These are phyloP conservation scores for Euphorbia tirucalli DNA, from an alignment of 345 rosid species.

Conservation along the genomic window DNA sequence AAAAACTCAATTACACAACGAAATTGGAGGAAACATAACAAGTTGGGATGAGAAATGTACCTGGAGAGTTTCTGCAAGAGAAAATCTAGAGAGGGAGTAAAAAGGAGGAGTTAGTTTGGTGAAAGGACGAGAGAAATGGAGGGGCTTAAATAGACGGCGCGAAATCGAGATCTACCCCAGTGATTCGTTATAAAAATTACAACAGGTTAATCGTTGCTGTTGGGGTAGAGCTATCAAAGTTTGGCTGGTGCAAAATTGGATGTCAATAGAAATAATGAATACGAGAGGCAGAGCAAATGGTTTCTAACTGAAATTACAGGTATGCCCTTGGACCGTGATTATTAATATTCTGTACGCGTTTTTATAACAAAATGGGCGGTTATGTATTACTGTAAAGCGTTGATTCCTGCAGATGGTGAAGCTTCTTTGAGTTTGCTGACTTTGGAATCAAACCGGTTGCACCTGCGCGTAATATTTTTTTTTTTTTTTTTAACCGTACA, in stretches of 20 bases:
- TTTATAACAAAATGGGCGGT: too few relatives aligned
- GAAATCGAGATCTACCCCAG: constrained; percentile 2
- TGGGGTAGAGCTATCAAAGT: background rate
- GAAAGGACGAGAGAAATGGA: background rate
- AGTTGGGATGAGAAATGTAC: background rate
- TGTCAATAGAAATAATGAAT: background rate
- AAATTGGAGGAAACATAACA: background rate
- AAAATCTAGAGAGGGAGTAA: too few relatives aligned
- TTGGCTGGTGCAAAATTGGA: background rate
- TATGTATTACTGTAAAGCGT: too few relatives aligned
- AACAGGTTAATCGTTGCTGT: background rate
- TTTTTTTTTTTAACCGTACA: too few relatives aligned
- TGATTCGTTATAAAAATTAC: background rate
- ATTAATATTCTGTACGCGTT: background rate
- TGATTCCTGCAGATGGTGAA: too few relatives aligned
- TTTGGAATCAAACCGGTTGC: too few relatives aligned
- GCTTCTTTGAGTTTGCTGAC: too few relatives aligned
- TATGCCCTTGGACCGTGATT: background rate
- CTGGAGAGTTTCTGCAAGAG: background rate
- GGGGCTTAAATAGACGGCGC: constrained; percentile 18
- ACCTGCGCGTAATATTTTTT: too few relatives aligned
- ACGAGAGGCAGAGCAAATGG: background rate
- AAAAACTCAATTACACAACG: background rate
- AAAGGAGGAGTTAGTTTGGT: background rate
- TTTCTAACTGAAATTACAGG: background rate